Evolutionary conservation across 371 early-diverging fungal species (phyloP), one percentile per base, ranked within the genome.

Genomic region (Syncephalastrum monosporum): DNA sequence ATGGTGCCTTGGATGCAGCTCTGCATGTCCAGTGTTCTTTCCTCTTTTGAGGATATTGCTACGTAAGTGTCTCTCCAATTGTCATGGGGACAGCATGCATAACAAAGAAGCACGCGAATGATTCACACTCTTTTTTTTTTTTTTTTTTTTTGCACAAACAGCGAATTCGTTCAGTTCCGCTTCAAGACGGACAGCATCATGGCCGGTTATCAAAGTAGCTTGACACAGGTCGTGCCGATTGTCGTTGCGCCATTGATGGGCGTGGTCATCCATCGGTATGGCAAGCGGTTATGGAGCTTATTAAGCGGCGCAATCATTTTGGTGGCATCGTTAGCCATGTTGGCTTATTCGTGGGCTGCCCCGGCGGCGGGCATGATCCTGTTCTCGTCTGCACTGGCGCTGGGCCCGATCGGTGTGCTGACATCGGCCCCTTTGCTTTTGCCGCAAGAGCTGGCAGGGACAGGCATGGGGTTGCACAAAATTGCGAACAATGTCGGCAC

Each of bases 181-280:
- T 77, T 70, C 46, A 59, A 72, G n/a, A 74, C 74, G 45, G 61
- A 63, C 13, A 68, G 61, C 17, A 59, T 77, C 25, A 69, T 74
- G 70, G 77, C 77, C 17, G 77, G 74, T 44, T 85, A 79, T 57
- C 77, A 81, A 68, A 74, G 81, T 58, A 79, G 81, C 59, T 59
- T 83, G 43, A 71, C 82, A 6, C 77, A 81, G 56, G 73, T 72
- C 14, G 60, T 82, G 14, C 86, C 86, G 0, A 77, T 83, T 27
- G 65, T 82, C 4, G 59, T 69, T 14, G 75, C 81, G 13, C 86
- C 86, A 2, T 14, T 80, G 12, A 58, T 81, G 61, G 86, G 86
- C 14, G 44, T 77, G n/a, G 25, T 81, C 15, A 66, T 82, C 15
- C 82, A 85, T 63, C 67, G 68, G 21, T 74, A 69, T 54, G 86